These are phyloP conservation scores for Jamesozyma spencerorum DNA, from an alignment of 805 yeast genomes.

Conservation along the genomic window DNA sequence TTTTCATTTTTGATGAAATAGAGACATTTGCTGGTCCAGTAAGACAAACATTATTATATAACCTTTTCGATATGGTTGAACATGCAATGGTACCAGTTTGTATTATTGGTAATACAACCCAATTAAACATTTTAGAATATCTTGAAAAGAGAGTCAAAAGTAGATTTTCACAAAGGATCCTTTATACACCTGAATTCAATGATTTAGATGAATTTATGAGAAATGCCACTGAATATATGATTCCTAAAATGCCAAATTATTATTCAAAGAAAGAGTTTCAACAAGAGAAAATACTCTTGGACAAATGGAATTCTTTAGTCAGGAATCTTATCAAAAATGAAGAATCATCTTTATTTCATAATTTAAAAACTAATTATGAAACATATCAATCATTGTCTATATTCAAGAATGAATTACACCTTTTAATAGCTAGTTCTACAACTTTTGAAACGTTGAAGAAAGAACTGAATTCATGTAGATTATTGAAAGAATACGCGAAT, in stretches of 20 bases:
- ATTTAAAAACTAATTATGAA: conserved; percentile 41
- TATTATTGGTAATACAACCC: conserved; percentile 71
- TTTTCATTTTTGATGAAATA: conserved; percentile 77
- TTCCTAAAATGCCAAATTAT: neutral
- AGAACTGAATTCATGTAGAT: conserved; percentile 11
- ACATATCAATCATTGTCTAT: conserved; percentile 50
- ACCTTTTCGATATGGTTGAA: conserved; percentile 80
- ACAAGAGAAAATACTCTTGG: neutral
- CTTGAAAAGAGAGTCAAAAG: conserved; percentile 87
- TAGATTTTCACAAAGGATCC: conserved; percentile 73
- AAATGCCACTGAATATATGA: conserved; percentile 34
- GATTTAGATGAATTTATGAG: conserved; percentile 42
- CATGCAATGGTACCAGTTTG: conserved; percentile 60
- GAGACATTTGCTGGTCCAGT: conserved; percentile 64
- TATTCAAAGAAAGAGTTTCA: neutral
- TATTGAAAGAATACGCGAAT: conserved; percentile 18
- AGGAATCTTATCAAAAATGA: conserved; percentile 19
- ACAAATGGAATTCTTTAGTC: conserved; percentile 39
- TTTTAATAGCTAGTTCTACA: conserved; percentile 33
- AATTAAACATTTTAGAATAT: conserved; percentile 65
- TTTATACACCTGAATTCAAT: conserved; percentile 46
- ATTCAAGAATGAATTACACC: conserved; percentile 37
- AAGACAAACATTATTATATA: conserved; percentile 79
- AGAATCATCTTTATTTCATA: conserved; percentile 29
- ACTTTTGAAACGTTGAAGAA: conserved; percentile 21